Base-by-base conservation (phyloP, 1,284 basidiomycete species). In the Phylloporus sp. region DNA sequence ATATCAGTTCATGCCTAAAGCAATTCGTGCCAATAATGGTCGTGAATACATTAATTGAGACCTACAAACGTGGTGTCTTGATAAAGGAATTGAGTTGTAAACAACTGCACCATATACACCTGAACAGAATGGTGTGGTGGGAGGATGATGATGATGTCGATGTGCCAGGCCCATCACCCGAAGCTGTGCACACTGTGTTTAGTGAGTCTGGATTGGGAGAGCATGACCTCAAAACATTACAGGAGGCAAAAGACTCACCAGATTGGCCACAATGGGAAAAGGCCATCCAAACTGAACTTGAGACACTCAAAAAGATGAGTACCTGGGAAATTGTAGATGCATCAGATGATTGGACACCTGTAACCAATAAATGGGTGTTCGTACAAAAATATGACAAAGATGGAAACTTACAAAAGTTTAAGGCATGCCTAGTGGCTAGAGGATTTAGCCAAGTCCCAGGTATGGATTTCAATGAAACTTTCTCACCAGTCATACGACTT, bases 51-150 rank as follows among this genome's bases (percentile, higher is more conserved):
- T 71, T 0, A 69, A 68, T 25, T 11, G 32, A 0, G 32, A 63
- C 11, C 43, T 71, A 0, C 15, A 5, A 1, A 17, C 19, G 1
- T 69, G 68, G 60, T 67, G 47, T 12, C 19, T 25, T 1, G 23
- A 62, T 2, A 27, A 55, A 1, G 60, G 66, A 4, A 53, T 69
- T 8, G 52, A 67, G 8, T 11, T 69, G 0, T 66, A 69, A 1
- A 65, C 55, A 0, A 71, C 65, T 1, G 55, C 64, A 1, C 70
- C 69, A 2, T 49, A 67, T 27, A 63, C 63, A 0, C 66, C 64
- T 4, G 43, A 60, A 29, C 66, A 72, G 52, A 72, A 71, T 39
- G 66, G 70, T 0, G 10, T 68, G 1, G 60, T 66, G 0, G 62
- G 41, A 43, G 2, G 29, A 55, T 20, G 53, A 55, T 12, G 11